These are phyloP conservation scores for Tuber umbilicatum DNA, from an alignment of 495 filamentous ascomycete genomes.

Conservation along the genomic window DNA sequence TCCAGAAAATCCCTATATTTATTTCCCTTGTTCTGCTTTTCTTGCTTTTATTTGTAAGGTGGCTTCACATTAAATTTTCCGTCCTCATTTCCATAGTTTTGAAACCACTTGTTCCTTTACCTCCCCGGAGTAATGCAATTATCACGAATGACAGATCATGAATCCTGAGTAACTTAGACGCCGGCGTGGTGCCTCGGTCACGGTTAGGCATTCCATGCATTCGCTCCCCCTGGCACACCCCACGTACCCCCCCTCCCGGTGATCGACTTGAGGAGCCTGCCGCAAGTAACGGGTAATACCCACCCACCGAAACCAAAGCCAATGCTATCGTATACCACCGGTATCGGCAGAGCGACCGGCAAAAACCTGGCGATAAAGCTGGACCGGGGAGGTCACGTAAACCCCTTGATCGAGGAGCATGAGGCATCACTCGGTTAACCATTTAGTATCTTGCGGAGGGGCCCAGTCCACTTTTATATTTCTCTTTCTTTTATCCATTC, in stretches of 20 bases:
- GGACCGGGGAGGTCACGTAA: background rate
- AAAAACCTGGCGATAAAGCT: background rate
- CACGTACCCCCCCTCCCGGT: background rate
- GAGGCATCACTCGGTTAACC: background rate
- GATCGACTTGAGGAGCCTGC: background rate
- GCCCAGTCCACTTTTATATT: background rate
- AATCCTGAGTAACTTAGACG: background rate
- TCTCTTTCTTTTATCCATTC: background rate
- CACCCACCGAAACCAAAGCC: background rate
- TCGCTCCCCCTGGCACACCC: background rate
- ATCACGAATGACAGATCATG: background rate
- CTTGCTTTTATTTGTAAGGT: background rate
- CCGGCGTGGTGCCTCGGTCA: background rate
- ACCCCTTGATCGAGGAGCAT: background rate
- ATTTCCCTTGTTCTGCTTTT: background rate
- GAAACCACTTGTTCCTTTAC: background rate
- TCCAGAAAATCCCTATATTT: background rate
- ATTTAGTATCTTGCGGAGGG: background rate
- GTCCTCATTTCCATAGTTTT: background rate
- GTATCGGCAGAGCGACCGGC: background rate
- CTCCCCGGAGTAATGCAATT: background rate
- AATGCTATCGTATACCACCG: background rate
- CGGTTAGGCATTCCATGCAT: background rate
- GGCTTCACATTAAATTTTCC: background rate
- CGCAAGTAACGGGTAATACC: background rate